Base-by-base conservation (phyloP, 805 yeast genomes). In the Scheffersomyces ergatensis region DNA sequence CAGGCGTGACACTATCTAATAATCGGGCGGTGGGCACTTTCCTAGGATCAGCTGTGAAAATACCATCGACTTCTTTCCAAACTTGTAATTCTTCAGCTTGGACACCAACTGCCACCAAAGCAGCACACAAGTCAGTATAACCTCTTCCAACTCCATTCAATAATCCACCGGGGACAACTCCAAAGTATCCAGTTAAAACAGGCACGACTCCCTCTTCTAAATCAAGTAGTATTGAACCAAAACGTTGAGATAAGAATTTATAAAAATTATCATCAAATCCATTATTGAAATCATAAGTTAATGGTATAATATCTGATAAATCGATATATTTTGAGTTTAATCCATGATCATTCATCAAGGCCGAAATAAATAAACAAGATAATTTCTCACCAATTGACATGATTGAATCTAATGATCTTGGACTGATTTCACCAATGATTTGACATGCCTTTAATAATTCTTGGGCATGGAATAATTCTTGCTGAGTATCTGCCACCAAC, bases 61-160 rank as follows among this genome's bases (percentile, higher is more conserved):
- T 93, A 54, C 99, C 99, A 61, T 93, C 99, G 38, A 93, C 99
- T 70, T 93, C 99, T 56, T 93, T 93, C 99, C 99, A 93, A 37
- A 93, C 88, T 68, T 93, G 99, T 47, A 93, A 74, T 65, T 93
- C 99, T 34, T 89, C 95, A 4, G 98, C 97, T 47, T 76, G 79
- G 37, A 85, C 65, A 1, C 97, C 99, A 21, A 93, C 98, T 0
- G 99, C 97, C 30, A 89, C 78, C 56, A 93, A 74, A 1, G 98
- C 99, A 15, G 99, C 99, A 72, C 99, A 93, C 53, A 93, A 71
- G 62, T 93, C 99, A 8, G 99, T 93, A 65, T 93, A 93, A 29
- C 99, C 99, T 58, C 99, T 82, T 34, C 99, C 99, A 42, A 93
- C 96, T 38, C 95, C 88, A 54, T 85, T 85, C 49, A 93, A 70